Conservation (phyloP, 257 asterid genomes). For the Verbena officinalis region DNA sequence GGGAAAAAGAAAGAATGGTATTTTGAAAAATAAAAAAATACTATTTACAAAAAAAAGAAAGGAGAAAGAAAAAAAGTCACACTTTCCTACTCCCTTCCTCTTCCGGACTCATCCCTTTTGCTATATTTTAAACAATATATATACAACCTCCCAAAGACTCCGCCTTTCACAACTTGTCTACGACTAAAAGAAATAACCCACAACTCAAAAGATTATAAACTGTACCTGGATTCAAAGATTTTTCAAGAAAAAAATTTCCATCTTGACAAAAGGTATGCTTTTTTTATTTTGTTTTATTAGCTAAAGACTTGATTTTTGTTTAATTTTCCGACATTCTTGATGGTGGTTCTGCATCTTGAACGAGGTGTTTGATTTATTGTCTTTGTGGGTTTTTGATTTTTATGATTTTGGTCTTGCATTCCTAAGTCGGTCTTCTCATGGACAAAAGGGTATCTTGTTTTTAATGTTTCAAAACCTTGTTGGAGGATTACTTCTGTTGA, state of each 20-base stretch:
- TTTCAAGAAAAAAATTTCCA: not conserved
- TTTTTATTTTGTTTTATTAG: not conserved
- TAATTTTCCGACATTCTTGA: not conserved
- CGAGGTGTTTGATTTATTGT: slow-evolving; percentile 7
- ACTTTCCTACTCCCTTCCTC: slow-evolving; percentile 68
- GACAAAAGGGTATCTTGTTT: slow-evolving; percentile 23
- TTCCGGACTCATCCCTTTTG: not conserved
- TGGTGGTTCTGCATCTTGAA: not conserved
- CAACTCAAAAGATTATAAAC: slow-evolving; percentile 14
- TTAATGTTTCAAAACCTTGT: slow-evolving; percentile 18
- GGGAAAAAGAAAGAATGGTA: not conserved
- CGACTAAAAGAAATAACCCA: slow-evolving; percentile 2
- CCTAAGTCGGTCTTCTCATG: not conserved
- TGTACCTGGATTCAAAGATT: not conserved
- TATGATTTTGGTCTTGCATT: slow-evolving; percentile 39
- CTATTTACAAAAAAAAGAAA: slow-evolving; percentile 17
- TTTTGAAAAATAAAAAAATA: not conserved
- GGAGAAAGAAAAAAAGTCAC: slow-evolving; percentile 68
- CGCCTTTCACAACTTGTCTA: slow-evolving; percentile 28
- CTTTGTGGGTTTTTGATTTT: slow-evolving; percentile 25
- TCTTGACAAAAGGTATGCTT: slow-evolving; percentile 35
- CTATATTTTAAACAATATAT: slow-evolving; percentile 31
- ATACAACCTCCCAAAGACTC: slow-evolving; percentile 42
- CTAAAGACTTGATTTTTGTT: slow-evolving; percentile 2
- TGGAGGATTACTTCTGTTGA: slow-evolving; percentile 20